These are phyloP conservation scores for Candida multigemmis DNA, from an alignment of 805 yeast species.

Conservation along the genomic window DNA sequence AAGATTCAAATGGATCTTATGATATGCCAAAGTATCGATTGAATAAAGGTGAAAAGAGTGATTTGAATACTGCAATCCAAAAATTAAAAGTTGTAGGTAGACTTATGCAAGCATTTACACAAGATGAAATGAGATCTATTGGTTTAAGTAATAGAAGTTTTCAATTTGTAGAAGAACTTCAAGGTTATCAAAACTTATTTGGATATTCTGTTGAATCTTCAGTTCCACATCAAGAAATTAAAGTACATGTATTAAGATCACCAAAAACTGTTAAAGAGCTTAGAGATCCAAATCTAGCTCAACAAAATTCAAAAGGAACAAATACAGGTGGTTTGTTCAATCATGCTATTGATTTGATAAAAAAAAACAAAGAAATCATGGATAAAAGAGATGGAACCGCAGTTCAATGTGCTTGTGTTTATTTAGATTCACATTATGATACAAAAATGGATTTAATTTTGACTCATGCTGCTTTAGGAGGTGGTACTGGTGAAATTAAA, in stretches of 20 bases:
- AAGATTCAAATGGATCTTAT: constrained; percentile 61
- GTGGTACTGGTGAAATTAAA: constrained; percentile 61
- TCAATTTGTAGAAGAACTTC: constrained; percentile 55
- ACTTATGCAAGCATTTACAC: constrained; percentile 85
- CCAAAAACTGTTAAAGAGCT: constrained; percentile 63
- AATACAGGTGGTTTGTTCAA: constrained; percentile 70
- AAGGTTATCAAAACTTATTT: constrained; percentile 16
- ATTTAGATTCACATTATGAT: constrained; percentile 83
- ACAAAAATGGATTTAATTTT: constrained; percentile 43
- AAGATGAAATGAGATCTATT: constrained; percentile 74
- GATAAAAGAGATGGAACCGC: constrained; percentile 36
- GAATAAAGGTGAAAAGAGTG: constrained; percentile 50
- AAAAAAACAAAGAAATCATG: constrained; percentile 17
- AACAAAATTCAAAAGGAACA: constrained; percentile 68
- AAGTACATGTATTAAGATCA: constrained; percentile 68
- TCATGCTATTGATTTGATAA: constrained; percentile 70
- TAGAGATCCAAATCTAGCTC: constrained; percentile 74
- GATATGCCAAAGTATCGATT: constrained; percentile 55
- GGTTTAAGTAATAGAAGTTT: constrained; percentile 77
- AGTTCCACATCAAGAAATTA: constrained; percentile 49
- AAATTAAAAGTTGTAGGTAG: constrained; percentile 78
- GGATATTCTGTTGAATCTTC: constrained; percentile 40
- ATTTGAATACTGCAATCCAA: constrained; percentile 57
- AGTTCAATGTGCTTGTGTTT: constrained; percentile 76
- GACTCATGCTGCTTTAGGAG: constrained; percentile 94